Evolutionary conservation across 2,329 filamentous ascomycete genomes (phyloP).

Genomic region (Colletotrichum euphorbiae): DNA sequence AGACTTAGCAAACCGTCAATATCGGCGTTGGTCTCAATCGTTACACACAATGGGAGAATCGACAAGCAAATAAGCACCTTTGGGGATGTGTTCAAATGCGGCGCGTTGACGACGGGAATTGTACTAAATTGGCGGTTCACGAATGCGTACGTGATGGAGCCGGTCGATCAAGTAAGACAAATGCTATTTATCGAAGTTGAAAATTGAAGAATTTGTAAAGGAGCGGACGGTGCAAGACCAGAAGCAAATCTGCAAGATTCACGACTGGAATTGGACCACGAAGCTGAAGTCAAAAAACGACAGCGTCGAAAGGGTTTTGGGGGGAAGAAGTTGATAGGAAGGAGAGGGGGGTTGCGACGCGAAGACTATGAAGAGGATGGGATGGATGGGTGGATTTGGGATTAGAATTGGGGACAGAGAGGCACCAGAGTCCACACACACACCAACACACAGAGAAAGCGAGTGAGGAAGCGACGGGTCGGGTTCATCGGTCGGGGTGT

Average conservation of each 20-base stretch:
- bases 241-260: constrained; percentile 61
- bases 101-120: constrained; percentile 38
- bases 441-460: constrained; percentile 16
- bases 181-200: constrained; percentile 40
- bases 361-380: constrained; percentile 39
- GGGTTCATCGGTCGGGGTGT: constrained; percentile 35
- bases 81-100: constrained; percentile 20
- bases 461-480: constrained; percentile 37
- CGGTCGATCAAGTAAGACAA: constrained; percentile 43
- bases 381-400: constrained; percentile 39
- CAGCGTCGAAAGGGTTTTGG: constrained; percentile 43
- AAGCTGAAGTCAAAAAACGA: constrained; percentile 43
- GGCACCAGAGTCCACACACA: constrained; percentile 2
- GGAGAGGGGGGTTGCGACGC: constrained; percentile 43
- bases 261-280: constrained; percentile 69
- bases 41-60: not conserved
- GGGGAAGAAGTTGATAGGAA: constrained; percentile 48
- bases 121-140: constrained; percentile 38
- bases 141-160: constrained; percentile 30
- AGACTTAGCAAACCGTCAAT: constrained; percentile 14
- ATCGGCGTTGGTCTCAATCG: not conserved
- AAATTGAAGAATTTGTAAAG: constrained; percentile 41
- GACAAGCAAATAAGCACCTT: constrained; percentile 16
- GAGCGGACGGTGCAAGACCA: constrained; percentile 59
- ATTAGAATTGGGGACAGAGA: constrained; percentile 38